These are phyloP conservation scores for Mychonastes homosphaera DNA, from an alignment of 139 green algal genomes.

Conservation along the genomic window DNA sequence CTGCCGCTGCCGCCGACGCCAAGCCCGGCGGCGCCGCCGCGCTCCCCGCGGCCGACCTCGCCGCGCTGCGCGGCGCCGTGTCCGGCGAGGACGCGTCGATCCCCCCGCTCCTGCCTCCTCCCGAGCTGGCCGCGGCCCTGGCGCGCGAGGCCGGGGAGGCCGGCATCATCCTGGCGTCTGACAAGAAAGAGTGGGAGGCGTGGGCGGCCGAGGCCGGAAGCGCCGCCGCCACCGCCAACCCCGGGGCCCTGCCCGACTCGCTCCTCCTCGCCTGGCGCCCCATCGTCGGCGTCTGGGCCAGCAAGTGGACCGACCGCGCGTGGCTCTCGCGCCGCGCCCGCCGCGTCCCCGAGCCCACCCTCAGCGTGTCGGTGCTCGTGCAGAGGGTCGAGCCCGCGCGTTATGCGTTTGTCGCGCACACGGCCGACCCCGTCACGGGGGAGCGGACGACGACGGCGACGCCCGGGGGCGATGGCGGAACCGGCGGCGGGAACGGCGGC, in stretches of 20 bases:
- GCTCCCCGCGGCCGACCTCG: background rate
- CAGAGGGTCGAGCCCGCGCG: slow-evolving; percentile 63
- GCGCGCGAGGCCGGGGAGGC: no score
- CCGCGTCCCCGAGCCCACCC: slow-evolving; percentile 53
- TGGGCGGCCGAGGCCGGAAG: background rate
- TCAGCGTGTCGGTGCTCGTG: slow-evolving; percentile 75
- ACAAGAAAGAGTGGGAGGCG: no score
- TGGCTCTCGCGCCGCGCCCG: slow-evolving; percentile 48
- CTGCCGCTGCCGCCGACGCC: background rate
- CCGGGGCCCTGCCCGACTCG: background rate
- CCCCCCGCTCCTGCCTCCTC: no score
- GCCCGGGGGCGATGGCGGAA: no score
- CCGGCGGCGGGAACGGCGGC: no score
- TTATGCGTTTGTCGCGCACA: slow-evolving; percentile 93
- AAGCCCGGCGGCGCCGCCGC: background rate
- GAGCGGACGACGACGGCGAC: no score
- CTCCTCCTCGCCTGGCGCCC: slow-evolving; percentile 46
- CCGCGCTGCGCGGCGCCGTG: no score
- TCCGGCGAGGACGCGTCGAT: no score
- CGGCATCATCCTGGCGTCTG: no score
- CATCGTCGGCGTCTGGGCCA: slow-evolving; percentile 75
- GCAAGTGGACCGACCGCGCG: slow-evolving; percentile 70
- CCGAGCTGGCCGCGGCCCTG: no score
- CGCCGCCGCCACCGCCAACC: background rate
- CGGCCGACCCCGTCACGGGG: slow-evolving; percentile 61